Evolutionary conservation across 768 basidiomycete species (phyloP).

Genomic region (Pleurotus tuber-regium): DNA sequence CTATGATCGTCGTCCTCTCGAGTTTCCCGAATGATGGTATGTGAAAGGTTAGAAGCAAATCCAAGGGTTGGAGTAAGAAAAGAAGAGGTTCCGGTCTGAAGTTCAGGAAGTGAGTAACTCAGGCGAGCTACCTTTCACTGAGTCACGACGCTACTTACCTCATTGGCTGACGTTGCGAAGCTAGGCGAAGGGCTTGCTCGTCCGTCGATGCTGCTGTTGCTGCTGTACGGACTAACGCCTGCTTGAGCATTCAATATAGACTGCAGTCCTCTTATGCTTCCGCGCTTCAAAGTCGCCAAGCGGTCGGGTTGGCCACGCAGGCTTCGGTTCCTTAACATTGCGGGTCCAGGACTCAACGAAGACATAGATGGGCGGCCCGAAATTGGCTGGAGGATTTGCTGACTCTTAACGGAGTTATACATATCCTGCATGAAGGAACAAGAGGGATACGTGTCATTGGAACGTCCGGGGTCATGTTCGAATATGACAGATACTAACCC

Average conservation of each 20-base stretch:
- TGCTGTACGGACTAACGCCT: slow-evolving; percentile 81
- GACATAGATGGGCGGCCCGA: slow-evolving; percentile 54
- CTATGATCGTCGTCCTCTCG: slow-evolving; percentile 88
- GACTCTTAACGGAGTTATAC: slow-evolving; percentile 87
- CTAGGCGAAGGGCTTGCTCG: slow-evolving; percentile 94
- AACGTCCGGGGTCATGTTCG: neutral
- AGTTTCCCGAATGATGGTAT: slow-evolving; percentile 93
- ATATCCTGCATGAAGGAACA: slow-evolving; percentile 64
- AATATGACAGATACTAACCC: slow-evolving; percentile 43
- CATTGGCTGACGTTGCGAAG: slow-evolving; percentile 85
- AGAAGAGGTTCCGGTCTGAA: slow-evolving; percentile 55
- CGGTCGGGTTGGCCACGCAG: slow-evolving; percentile 70
- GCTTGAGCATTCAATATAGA: slow-evolving; percentile 67
- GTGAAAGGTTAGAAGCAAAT: slow-evolving; percentile 93
- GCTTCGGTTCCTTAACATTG: slow-evolving; percentile 66
- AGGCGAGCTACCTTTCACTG: neutral
- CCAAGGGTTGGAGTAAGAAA: slow-evolving; percentile 88
- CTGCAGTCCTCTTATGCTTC: slow-evolving; percentile 87
- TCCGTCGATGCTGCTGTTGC: slow-evolving; percentile 81
- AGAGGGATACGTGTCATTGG: neutral
- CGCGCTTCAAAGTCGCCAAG: slow-evolving; percentile 77
- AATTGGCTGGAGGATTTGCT: slow-evolving; percentile 86
- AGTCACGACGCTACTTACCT: slow-evolving; percentile 41
- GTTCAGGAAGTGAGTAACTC: slow-evolving; percentile 9
- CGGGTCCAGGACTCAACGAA: slow-evolving; percentile 54